These are phyloP conservation scores for Pyronema omphalodes DNA, from an alignment of 495 filamentous ascomycete species.

Conservation along the genomic window DNA sequence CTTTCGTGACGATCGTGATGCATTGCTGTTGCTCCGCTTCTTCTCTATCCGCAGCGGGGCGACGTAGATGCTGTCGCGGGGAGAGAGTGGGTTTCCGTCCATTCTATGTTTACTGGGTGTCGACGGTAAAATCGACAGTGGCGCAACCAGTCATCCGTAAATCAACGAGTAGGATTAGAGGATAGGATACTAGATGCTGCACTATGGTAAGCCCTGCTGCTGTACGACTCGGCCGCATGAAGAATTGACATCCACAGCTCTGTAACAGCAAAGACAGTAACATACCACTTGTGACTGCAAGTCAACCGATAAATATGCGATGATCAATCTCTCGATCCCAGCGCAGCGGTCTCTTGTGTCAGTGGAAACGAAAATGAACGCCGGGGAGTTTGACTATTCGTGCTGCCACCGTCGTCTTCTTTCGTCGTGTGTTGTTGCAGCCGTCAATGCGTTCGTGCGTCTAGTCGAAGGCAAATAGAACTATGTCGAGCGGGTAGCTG, in stretches of 20 bases:
- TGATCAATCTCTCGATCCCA: constrained; percentile 1
- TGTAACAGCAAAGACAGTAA: background rate
- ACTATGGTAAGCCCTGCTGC: background rate
- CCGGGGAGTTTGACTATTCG: background rate
- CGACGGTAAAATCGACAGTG: background rate
- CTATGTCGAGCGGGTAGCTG: too few species aligned
- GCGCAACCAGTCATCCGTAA: constrained; percentile 2
- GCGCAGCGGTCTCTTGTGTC: background rate
- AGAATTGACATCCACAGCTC: background rate
- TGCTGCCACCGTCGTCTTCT: background rate
- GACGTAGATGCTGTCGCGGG: constrained; percentile 44
- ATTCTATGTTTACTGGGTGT: constrained; percentile 1
- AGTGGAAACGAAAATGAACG: background rate
- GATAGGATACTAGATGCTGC: background rate
- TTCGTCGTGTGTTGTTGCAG: background rate
- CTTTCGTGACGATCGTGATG: constrained; percentile 24
- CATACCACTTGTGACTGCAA: constrained; percentile 1
- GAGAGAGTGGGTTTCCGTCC: background rate
- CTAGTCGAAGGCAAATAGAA: too few species aligned
- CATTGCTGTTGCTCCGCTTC: constrained; percentile 31
- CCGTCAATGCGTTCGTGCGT: background rate
- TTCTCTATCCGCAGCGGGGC: constrained; percentile 60
- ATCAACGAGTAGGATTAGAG: background rate
- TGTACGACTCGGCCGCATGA: background rate
- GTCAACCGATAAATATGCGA: background rate